A percentile compares a stretch with the other conserved stretches of the same genome.
These are phyloP conservation scores for Corymbia calophylla DNA, from an alignment of 441 rosid genomes.

Conservation along the genomic window DNA sequence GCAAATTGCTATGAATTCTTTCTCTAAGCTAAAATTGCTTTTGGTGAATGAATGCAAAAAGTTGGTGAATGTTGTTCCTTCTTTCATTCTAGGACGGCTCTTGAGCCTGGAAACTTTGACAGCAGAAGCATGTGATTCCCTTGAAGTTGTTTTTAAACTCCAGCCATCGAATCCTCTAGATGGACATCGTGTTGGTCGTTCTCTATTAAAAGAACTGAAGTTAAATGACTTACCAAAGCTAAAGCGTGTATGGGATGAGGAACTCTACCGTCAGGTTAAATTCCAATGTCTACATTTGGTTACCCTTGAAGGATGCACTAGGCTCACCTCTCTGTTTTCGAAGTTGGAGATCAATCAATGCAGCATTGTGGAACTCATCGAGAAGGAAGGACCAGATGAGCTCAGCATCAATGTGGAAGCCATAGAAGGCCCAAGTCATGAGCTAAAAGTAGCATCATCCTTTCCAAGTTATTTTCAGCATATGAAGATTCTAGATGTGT, in stretches of 20 bases:
- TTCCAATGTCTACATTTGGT: too few species aligned
- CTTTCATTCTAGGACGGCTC: too few species aligned
- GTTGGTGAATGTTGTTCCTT: rapidly evolving
- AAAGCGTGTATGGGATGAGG: not conserved
- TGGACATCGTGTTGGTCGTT: rapidly evolving
- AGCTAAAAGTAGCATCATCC: not conserved
- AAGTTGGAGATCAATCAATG: too few species aligned
- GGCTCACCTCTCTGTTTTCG: too few species aligned
- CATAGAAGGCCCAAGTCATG: not conserved
- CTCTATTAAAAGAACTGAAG: too few species aligned
- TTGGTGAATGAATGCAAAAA: rapidly evolving
- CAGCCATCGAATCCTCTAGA: too few species aligned
- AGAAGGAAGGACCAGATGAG: too few species aligned
- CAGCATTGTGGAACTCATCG: too few species aligned
- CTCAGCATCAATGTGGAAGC: not conserved
- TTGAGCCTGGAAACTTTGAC: too few species aligned
- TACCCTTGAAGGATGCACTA: rapidly evolving
- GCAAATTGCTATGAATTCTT: rapidly evolving
- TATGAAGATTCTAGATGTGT: not conserved
- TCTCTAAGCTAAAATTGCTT: not conserved
- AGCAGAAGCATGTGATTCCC: rapidly evolving
- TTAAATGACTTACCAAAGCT: too few species aligned
- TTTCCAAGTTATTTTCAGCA: not conserved
- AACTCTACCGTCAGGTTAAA: too few species aligned
- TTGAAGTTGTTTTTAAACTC: too few species aligned